Percentiles rank a stretch among this genome's conserved stretches.
phyloP scores from a whole-genome alignment of 2,329 filamentous ascomycete genomes.

The Cercospora sp. region DNA sequence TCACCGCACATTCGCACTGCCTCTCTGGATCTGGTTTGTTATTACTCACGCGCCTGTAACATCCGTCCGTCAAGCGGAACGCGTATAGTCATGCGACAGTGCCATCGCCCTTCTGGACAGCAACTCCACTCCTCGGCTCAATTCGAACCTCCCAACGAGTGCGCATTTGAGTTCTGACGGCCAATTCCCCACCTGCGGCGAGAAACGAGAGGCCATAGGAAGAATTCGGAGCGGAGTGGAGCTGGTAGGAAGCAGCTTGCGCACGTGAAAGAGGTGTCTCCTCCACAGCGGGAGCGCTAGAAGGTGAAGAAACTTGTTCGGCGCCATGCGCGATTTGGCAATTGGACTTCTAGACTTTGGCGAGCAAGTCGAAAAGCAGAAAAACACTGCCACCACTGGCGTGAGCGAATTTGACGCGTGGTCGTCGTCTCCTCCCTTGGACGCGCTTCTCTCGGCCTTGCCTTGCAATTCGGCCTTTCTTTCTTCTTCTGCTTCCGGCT shows the following conservation, averaged over 20 bases:
- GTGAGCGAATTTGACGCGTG: not conserved
- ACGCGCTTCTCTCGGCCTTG: not conserved
- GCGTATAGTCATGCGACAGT: not conserved
- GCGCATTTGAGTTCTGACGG: not conserved
- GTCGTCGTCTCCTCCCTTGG: not conserved
- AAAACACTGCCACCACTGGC: not conserved
- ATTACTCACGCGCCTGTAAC: not conserved
- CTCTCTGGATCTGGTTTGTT: not conserved
- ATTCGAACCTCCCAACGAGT: not conserved
- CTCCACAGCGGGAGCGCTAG: constrained; percentile 5
- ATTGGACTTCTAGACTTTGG: constrained; percentile 6
- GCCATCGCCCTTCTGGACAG: not conserved
- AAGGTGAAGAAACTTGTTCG: constrained; percentile 7
- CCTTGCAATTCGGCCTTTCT: not conserved
- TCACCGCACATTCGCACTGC: not conserved
- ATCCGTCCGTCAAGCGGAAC: not conserved
- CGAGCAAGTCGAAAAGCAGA: not conserved
- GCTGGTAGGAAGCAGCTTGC: not conserved
- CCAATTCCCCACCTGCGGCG: constrained; percentile 2
- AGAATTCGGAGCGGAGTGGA: constrained; percentile 12
- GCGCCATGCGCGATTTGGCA: not conserved
- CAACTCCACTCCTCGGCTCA: not conserved
- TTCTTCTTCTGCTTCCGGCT: not conserved
- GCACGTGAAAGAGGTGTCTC: not conserved
- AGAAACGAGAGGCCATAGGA: not conserved